Evolutionary conservation across 257 asterid genomes (phyloP).

Genomic region (Nicotiana tabacum): DNA sequence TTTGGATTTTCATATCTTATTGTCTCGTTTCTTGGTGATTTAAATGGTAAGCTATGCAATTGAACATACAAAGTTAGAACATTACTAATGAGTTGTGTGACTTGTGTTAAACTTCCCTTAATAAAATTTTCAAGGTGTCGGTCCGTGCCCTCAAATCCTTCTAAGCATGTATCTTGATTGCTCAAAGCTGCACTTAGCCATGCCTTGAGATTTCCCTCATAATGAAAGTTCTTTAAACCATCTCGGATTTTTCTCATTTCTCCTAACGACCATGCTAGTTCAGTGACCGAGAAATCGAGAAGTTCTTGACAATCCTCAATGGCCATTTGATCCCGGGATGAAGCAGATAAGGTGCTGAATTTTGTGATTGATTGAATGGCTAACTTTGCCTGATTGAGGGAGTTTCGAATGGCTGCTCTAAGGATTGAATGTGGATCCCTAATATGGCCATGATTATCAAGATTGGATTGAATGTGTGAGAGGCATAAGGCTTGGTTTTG

Average conservation of each 20-base stretch:
- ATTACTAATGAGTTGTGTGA: constrained; percentile 79
- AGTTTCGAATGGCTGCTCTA: constrained; percentile 56
- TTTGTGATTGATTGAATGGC: constrained; percentile 48
- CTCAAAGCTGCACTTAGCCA: constrained; percentile 96
- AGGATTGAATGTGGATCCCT: constrained; percentile 37
- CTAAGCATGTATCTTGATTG: constrained; percentile 95
- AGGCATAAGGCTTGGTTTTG: constrained; percentile 49
- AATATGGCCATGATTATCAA: constrained; percentile 7
- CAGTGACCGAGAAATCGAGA: constrained; percentile 81
- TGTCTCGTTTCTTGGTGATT: constrained; percentile 28
- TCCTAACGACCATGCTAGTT: constrained; percentile 69
- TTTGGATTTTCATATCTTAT: background rate
- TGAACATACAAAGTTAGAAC: constrained; percentile 63
- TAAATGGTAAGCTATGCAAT: constrained; percentile 54
- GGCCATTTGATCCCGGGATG: constrained; percentile 69
- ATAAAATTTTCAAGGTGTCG: constrained; percentile 57
- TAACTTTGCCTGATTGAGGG: constrained; percentile 49
- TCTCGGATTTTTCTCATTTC: constrained; percentile 68
- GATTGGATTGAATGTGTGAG: constrained; percentile 37
- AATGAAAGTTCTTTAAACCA: constrained; percentile 33
- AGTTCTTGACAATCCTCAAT: constrained; percentile 89
- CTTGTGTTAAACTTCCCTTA: constrained; percentile 67
- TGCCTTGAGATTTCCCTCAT: constrained; percentile 73
- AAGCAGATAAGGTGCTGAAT: constrained; percentile 65
- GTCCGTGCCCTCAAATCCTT: constrained; percentile 93